These are phyloP conservation scores for Phytophthora sp. DNA, from an alignment of 352 stramenopile genomes.

Conservation along the genomic window DNA sequence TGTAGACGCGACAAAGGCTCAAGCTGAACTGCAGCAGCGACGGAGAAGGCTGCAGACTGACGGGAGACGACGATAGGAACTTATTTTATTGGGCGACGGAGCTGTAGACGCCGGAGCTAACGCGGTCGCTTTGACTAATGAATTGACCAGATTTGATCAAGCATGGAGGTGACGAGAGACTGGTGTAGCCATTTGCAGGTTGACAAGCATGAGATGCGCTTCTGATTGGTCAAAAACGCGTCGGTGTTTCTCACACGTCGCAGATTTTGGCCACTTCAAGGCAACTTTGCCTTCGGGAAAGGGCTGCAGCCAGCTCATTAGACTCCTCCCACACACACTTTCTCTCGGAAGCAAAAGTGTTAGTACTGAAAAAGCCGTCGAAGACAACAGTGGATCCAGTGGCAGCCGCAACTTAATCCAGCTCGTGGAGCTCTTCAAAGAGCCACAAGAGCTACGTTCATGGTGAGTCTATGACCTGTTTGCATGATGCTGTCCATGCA, in stretches of 20 bases:
- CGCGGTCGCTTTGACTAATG: constrained; percentile 12
- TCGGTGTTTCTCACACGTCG: constrained; percentile 42
- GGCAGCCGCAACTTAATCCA: background rate
- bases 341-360: background rate
- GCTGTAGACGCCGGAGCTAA: constrained; percentile 15
- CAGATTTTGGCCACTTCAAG: constrained; percentile 22
- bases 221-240: no score
- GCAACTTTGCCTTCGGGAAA: constrained; percentile 30
- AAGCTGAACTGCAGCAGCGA: background rate
- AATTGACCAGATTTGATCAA: constrained; percentile 9
- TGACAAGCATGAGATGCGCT: no score
- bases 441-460: constrained; percentile 17
- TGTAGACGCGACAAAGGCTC: background rate
- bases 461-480: constrained; percentile 29
- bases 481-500: background rate
- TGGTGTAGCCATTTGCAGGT: no score
- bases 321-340: constrained; percentile 2
- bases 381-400: background rate
- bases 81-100: constrained; percentile 42
- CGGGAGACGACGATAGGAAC: constrained; percentile 16
- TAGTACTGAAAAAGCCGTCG: constrained; percentile 17
- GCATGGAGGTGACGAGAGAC: constrained; percentile 4
- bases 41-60: background rate
- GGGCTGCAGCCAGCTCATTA: no score
- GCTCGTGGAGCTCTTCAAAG: constrained; percentile 17